Evolutionary conservation across 352 stramenopile species (phyloP), one percentile per base, ranked within the genome.

Genomic region (Phytopythium delawarense): DNA sequence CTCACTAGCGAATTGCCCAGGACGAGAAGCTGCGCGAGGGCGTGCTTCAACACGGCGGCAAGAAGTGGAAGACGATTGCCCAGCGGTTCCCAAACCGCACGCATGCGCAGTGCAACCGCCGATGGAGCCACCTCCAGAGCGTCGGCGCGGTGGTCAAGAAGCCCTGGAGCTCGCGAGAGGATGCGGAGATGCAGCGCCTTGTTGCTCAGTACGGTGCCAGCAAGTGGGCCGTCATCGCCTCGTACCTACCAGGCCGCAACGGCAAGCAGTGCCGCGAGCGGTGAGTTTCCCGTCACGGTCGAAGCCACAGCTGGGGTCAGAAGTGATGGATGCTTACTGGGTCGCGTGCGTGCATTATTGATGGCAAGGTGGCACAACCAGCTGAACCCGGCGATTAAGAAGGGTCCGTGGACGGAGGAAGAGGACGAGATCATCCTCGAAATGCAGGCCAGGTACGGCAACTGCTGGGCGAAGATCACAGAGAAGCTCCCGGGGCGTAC

Each of bases 401-500:
- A 92, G 63, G 76, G 67, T 3, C 74, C 87, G 4, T 96, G 87
- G 85, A 89, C 85, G 0, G 49, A 70, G 0, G 75, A 97, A 46
- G 94, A 98, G 71, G 87, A 98, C 57, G 61, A 76, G 16, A 88
- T 91, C 39, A 88, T 98, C 48, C 45, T 94, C 55, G 61, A 78
- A 16, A 83, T 91, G 73, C 91, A 98, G 58, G 71, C 70, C 35
- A 77, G 85, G 61, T 84, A 89, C 42, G 98, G 98, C 18, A 99
- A 99, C 67, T 84, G 91, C 25, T 99, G 98, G 98, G 93, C 94
- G 7, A 96, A 98, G 73, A 99, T 99, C 70, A 96, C 96, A 0
- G 94, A 98, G 70, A 77, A 88, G 20, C 73, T 99, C n/a, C 94
- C 94, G 21, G 97, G 97, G 2, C 78, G 97, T 4, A 96, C 87